Conservation (phyloP, 2,329 filamentous ascomycete genomes). For the Nemania sp. region DNA sequence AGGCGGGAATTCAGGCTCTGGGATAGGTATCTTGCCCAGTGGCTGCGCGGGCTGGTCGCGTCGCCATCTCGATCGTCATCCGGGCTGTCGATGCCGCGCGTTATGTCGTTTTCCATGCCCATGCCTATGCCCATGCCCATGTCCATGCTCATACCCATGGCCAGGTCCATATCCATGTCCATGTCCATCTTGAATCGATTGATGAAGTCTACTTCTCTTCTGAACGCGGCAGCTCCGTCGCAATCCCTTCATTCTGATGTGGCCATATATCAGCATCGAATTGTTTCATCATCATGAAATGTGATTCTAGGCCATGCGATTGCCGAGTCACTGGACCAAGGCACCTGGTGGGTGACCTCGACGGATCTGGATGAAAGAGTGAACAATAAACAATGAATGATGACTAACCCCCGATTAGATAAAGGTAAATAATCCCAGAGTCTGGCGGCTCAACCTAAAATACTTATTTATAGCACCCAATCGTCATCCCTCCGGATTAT, state of each 20-base stretch:
- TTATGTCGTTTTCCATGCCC: slow-evolving; percentile 32
- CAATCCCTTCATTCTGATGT: slow-evolving; percentile 3
- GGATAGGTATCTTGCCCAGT: slow-evolving; percentile 58
- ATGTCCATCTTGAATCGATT: not conserved
- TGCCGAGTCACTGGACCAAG: not conserved
- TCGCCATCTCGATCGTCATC: slow-evolving; percentile 13
- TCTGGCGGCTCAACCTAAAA: not conserved
- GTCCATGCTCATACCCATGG: not conserved
- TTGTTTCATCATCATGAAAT: not conserved
- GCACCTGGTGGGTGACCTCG: too few species aligned
- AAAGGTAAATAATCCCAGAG: slow-evolving; percentile 18
- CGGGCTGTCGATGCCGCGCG: slow-evolving; percentile 4
- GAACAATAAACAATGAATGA: not conserved
- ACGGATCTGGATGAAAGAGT: too few species aligned
- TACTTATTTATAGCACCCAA: slow-evolving; percentile 17
- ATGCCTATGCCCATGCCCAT: slow-evolving; percentile 14
- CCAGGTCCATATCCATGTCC: not conserved
- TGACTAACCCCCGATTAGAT: slow-evolving; percentile 10
- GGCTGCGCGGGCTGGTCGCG: slow-evolving; percentile 37
- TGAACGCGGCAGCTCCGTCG: not conserved
- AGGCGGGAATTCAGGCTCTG: slow-evolving; percentile 57
- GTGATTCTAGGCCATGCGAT: not conserved
- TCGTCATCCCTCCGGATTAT: not conserved
- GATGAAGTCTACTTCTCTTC: not conserved
- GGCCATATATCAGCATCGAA: not conserved